Percentiles rank a stretch among this genome's conserved stretches.
These are phyloP conservation scores for Ophiostoma angusticollis DNA, from an alignment of 2,329 filamentous ascomycete genomes.

Conservation along the genomic window DNA sequence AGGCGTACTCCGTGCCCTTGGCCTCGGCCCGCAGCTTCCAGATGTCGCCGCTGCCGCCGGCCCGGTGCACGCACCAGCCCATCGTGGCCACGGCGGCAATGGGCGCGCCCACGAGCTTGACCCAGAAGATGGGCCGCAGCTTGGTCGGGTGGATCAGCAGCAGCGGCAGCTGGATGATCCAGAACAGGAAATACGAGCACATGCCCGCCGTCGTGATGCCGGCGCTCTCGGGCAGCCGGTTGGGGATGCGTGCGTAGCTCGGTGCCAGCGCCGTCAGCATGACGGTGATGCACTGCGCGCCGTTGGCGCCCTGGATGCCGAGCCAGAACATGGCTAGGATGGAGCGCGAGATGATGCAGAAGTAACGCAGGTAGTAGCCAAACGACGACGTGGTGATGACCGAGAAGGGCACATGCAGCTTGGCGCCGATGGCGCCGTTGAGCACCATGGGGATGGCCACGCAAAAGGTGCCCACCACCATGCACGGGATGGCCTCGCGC, in stretches of 20 bases:
- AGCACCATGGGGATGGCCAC: conserved; percentile 40
- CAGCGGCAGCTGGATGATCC: conserved; percentile 23
- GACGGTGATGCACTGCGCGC: conserved; percentile 16
- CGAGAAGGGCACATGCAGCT: conserved; percentile 35
- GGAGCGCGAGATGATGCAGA: conserved; percentile 27
- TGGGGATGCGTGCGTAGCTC: conserved; percentile 23
- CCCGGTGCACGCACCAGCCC: conserved; percentile 48
- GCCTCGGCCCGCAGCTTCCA: conserved; percentile 21
- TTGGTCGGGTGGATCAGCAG: conserved; percentile 14
- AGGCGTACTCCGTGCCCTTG: conserved; percentile 33
- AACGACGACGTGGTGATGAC: conserved; percentile 32
- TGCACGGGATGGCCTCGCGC: conserved; percentile 36
- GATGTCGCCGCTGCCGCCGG: conserved; percentile 34
- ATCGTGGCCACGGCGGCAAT: conserved; percentile 49
- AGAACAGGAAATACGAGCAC: conserved; percentile 26
- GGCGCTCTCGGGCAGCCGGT: conserved; percentile 22
- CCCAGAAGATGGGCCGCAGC: conserved; percentile 27
- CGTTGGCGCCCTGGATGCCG: conserved; percentile 35
- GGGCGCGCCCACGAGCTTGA: conserved; percentile 38
- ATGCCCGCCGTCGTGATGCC: conserved; percentile 27
- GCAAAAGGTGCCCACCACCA: conserved; percentile 46
- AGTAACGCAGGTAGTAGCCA: conserved; percentile 33
- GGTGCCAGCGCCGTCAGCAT: conserved; percentile 23
- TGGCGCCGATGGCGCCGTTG: conserved; percentile 34
- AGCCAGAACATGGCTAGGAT: conserved; percentile 29